These are phyloP conservation scores for Aspergillus carlsbadensis DNA, from an alignment of 495 filamentous ascomycete genomes.

Conservation along the genomic window DNA sequence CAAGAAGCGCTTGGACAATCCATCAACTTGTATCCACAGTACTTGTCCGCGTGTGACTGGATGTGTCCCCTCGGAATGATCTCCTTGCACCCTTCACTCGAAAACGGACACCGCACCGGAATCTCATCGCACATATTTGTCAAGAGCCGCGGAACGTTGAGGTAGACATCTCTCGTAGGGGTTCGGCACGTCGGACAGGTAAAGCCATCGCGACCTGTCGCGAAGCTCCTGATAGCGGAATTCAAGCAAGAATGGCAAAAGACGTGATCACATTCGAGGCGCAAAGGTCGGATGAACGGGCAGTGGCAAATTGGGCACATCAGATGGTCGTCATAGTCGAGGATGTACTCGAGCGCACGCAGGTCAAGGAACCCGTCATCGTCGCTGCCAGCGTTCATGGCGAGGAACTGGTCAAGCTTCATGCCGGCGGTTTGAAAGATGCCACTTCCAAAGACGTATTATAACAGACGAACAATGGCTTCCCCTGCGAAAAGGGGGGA, in stretches of 20 bases:
- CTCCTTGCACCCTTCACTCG: slow-evolving; percentile 59
- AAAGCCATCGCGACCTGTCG: slow-evolving; percentile 39
- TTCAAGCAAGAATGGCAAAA: slow-evolving; percentile 75
- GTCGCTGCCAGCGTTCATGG: slow-evolving; percentile 32
- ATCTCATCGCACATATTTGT: slow-evolving; percentile 73
- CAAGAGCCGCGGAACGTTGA: slow-evolving; percentile 53
- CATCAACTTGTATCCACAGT: slow-evolving; percentile 67
- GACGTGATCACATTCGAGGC: slow-evolving; percentile 69
- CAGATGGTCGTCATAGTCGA: slow-evolving; percentile 69
- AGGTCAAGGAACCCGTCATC: slow-evolving; percentile 55
- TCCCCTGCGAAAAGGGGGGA: slow-evolving; percentile 1
- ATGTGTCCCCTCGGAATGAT: slow-evolving; percentile 64
- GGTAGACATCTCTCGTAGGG: slow-evolving; percentile 35
- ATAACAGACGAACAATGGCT: neutral
- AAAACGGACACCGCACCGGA: slow-evolving; percentile 68
- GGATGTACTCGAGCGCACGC: slow-evolving; percentile 68
- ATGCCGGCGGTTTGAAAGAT: slow-evolving; percentile 14
- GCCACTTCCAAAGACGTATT: neutral
- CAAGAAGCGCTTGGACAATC: slow-evolving; percentile 57
- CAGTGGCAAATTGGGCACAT: slow-evolving; percentile 82
- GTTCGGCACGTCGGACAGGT: slow-evolving; percentile 49
- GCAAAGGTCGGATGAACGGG: slow-evolving; percentile 70
- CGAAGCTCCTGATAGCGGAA: slow-evolving; percentile 51
- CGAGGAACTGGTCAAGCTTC: slow-evolving; percentile 36
- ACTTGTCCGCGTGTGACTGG: slow-evolving; percentile 69